Base-by-base conservation (phyloP, 192 early-diverging fungal genomes). In the Gaertneriomyces sp. region DNA sequence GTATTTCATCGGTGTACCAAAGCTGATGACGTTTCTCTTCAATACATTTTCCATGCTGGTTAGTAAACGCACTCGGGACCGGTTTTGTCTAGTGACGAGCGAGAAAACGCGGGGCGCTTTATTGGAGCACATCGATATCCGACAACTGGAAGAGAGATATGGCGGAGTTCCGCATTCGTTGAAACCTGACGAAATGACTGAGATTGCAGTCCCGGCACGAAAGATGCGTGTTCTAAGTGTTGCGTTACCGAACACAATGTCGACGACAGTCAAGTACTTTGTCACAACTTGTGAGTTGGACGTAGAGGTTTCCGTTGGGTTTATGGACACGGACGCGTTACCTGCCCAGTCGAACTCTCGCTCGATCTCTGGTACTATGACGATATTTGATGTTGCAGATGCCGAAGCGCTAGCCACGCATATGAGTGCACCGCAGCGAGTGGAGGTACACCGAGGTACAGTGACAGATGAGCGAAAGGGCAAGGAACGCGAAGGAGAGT, bases 1-100 rank as follows among this genome's bases (percentile, higher is more conserved):
- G 59, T 54, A 74, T 49, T 75, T 75, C 61, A 19, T 75, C 55
- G 49, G 60, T 45, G 64, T 75, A 2, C 74, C 74, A 40, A 45
- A 25, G 0, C 17, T 69, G 44, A 69, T 75, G 71, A 57, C 62
- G 19, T 64, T 45, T 47, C 20, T 75, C 42, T 75, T 70, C 54
- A 42, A 33, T 46, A 17, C 69, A 25, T 67, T 75, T 42, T 43
- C 57, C 54, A 12, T 14, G 42, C 52, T 75, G n/a, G 41, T 62
- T 9, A 25, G 53, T 51, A 64, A 71, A n/a, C 41, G 45, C 39
- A 75, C 74, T 8, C 66, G 55, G 7, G 57, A 40, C 39, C 74
- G 74, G 43, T 75, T 75, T 58, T 20, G 43, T 20, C 50, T 75
- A 5, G 63, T 57, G 17, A 42, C 38, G 11, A 41, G 17, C 38